Conservation (phyloP, 768 basidiomycete genomes). For the Mycena epipterygia region DNA sequence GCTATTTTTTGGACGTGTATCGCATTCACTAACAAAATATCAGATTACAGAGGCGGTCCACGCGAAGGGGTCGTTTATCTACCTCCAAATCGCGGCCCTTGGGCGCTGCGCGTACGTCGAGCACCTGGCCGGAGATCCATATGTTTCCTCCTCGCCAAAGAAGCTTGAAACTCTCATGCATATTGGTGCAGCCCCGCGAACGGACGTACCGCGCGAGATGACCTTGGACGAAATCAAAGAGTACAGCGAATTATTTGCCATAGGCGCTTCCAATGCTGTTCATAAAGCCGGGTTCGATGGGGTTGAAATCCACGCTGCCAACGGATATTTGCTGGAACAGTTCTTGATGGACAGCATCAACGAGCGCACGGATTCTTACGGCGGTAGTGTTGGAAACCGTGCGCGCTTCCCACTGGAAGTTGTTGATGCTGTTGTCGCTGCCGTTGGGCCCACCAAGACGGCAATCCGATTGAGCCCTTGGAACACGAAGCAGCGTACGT, state of each 20-base stretch:
- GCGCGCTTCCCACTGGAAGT: slow-evolving; percentile 61
- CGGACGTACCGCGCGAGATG: slow-evolving; percentile 54
- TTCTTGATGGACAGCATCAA: slow-evolving; percentile 71
- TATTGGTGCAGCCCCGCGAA: slow-evolving; percentile 21
- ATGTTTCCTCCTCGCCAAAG: slow-evolving; percentile 46
- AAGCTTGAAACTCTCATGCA: slow-evolving; percentile 46
- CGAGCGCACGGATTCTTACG: slow-evolving; percentile 73
- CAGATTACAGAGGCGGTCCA: slow-evolving; percentile 73
- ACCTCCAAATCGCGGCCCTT: slow-evolving; percentile 70
- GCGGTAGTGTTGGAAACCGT: slow-evolving; percentile 74
- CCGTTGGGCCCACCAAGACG: slow-evolving; percentile 67
- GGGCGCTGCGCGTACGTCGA: slow-evolving; percentile 59
- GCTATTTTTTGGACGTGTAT: background rate
- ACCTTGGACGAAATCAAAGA: slow-evolving; percentile 64
- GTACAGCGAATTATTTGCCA: slow-evolving; percentile 61
- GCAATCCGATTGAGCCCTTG: slow-evolving; percentile 73
- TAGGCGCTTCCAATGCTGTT: slow-evolving; percentile 70
- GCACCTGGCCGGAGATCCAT: slow-evolving; percentile 52
- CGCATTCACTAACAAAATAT: background rate
- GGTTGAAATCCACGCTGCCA: slow-evolving; percentile 61
- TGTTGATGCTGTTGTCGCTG: slow-evolving; percentile 61
- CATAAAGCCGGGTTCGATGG: slow-evolving; percentile 78
- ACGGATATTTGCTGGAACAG: slow-evolving; percentile 70
- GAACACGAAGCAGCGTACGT: slow-evolving; percentile 55
- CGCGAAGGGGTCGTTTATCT: slow-evolving; percentile 61